These are phyloP conservation scores for Nicotiana sylvestris DNA, from an alignment of 257 asterid genomes.

Conservation along the genomic window DNA sequence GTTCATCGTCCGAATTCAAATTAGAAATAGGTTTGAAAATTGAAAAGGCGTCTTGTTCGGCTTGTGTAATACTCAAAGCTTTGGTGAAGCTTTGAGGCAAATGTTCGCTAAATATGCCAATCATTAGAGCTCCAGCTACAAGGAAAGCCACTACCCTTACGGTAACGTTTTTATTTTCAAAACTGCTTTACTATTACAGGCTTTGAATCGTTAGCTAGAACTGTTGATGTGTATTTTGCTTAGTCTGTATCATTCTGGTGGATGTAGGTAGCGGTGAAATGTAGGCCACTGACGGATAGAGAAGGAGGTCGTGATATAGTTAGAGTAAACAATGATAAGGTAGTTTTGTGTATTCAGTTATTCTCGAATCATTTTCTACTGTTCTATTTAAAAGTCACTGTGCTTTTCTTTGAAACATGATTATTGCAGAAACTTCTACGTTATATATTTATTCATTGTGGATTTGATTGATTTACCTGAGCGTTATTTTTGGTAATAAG, in stretches of 20 bases:
- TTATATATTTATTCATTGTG: neutral
- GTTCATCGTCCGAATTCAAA: neutral
- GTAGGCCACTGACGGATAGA: conserved; percentile 75
- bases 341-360: conserved; percentile 14
- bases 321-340: conserved; percentile 76
- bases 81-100: conserved; percentile 23
- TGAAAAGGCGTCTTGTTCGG: neutral
- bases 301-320: conserved; percentile 70
- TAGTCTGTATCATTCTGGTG: neutral
- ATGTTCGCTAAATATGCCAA: conserved; percentile 63
- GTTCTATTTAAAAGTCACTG: neutral
- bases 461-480: neutral
- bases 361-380: neutral
- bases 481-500: neutral
- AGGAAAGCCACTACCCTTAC: conserved; percentile 72
- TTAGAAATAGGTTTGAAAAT: neutral
- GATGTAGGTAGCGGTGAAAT: conserved; percentile 81
- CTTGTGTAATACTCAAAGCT: neutral
- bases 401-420: neutral
- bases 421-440: neutral
- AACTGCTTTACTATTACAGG: neutral
- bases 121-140: conserved; percentile 73
- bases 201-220: neutral
- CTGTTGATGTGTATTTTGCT: neutral
- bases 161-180: conserved; percentile 33